These are phyloP conservation scores for Phanerochaete carnosa DNA, from an alignment of 768 basidiomycete genomes.

Conservation along the genomic window DNA sequence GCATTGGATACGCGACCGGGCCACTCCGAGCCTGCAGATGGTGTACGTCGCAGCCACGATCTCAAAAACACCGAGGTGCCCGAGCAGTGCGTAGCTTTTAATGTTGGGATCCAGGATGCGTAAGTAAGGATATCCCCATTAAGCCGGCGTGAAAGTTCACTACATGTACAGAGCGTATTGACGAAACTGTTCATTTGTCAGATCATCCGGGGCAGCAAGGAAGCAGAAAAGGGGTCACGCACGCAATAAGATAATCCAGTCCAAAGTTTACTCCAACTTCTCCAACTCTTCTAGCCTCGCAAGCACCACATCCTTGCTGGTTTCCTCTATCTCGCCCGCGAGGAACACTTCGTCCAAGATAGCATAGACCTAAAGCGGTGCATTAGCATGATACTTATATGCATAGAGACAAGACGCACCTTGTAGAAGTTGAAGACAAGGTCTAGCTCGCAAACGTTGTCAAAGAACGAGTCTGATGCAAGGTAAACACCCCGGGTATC, in stretches of 20 bases:
- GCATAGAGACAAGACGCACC: conserved; percentile 35
- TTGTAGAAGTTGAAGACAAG: conserved; percentile 99
- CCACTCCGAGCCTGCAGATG: neutral
- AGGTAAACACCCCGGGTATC: neutral
- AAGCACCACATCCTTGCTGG: conserved; percentile 93
- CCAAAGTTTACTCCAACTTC: conserved; percentile 66
- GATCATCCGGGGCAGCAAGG: neutral
- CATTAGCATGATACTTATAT: neutral
- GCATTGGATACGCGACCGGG: neutral
- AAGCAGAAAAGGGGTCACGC: neutral
- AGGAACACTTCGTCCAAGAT: conserved; percentile 98
- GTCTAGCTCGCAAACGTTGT: conserved; percentile 97
- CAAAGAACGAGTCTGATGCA: conserved; percentile 85
- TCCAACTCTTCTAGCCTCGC: conserved; percentile 89
- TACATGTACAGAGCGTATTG: neutral
- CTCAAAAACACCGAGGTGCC: neutral
- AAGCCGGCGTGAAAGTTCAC: neutral
- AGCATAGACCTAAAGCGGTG: conserved; percentile 75
- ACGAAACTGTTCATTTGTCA: neutral
- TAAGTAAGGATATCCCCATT: conserved; percentile 1
- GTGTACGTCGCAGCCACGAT: neutral
- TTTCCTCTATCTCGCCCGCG: conserved; percentile 98
- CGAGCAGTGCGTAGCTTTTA: neutral
- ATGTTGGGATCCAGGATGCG: neutral
- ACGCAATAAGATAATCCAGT: neutral